phyloP scores from a whole-genome alignment of 495 filamentous ascomycete genomes.

The Podospora sp. region DNA sequence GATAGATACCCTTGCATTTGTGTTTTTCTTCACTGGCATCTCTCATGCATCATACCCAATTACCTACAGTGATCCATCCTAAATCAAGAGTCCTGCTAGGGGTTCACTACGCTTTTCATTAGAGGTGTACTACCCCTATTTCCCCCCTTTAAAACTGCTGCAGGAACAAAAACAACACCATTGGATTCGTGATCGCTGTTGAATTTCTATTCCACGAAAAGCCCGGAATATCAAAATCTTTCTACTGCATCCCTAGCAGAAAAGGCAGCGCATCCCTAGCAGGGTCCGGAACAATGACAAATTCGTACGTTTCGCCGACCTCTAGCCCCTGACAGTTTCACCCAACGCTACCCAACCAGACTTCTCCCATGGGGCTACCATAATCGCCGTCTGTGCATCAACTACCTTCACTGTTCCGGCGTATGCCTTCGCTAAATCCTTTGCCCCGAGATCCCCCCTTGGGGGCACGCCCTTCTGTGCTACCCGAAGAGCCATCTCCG shows the following conservation, averaged over 20 bases:
- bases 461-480: constrained; percentile 75
- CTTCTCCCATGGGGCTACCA: constrained; percentile 77
- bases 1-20: constrained; percentile 18
- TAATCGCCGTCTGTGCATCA: constrained; percentile 75
- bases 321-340: constrained; percentile 30
- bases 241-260: no score
- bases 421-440: constrained; percentile 73
- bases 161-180: no score
- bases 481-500: constrained; percentile 79
- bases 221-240: no score
- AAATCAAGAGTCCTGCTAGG: no score
- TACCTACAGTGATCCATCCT: not conserved
- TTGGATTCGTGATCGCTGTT: no score
- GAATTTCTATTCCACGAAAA: no score
- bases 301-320: not conserved
- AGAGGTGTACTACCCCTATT: no score
- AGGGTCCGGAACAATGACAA: no score
- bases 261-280: no score
- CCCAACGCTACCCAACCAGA: constrained; percentile 62
- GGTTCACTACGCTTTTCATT: no score
- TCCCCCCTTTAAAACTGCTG: no score
- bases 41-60: not conserved
- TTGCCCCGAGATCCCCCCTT: constrained; percentile 63
- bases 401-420: constrained; percentile 69
- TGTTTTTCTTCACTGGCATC: not conserved